These are phyloP conservation scores for Morella rubra DNA, from an alignment of 306 rosid genomes.

Conservation along the genomic window DNA sequence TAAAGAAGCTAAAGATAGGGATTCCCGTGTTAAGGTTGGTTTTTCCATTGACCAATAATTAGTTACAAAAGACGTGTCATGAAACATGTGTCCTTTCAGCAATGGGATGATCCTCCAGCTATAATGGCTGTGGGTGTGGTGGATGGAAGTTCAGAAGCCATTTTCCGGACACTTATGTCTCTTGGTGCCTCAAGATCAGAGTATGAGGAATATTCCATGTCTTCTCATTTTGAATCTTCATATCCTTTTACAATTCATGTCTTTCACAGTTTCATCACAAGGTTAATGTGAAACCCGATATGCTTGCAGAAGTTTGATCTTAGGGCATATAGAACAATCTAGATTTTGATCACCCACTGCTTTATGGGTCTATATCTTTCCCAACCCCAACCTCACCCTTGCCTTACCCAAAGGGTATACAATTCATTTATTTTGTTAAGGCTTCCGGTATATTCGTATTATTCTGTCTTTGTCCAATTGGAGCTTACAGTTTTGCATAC, in stretches of 20 bases:
- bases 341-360: background rate
- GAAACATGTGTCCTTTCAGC: conserved; percentile 38
- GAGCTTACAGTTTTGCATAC: background rate
- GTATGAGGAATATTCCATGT: conserved; percentile 42
- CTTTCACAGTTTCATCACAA: background rate
- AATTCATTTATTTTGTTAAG: background rate
- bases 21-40: conserved; percentile 59
- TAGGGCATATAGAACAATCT: background rate
- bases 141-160: conserved; percentile 78
- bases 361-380: background rate
- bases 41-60: conserved; percentile 18
- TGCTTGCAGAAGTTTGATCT: background rate
- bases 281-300: background rate
- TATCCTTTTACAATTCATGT: background rate
- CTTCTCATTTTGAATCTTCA: conserved; percentile 15
- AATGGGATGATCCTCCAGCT: conserved; percentile 84
- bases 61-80: conserved; percentile 9
- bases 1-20: conserved; percentile 75
- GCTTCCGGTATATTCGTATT: background rate
- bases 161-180: conserved; percentile 76
- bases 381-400: background rate
- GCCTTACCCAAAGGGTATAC: background rate
- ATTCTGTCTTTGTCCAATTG: background rate
- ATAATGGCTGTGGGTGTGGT: conserved; percentile 90
- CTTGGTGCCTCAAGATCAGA: conserved; percentile 83